phyloP scores from a whole-genome alignment of 129 eudicot species.

The Chrysanthemum makinoi region DNA sequence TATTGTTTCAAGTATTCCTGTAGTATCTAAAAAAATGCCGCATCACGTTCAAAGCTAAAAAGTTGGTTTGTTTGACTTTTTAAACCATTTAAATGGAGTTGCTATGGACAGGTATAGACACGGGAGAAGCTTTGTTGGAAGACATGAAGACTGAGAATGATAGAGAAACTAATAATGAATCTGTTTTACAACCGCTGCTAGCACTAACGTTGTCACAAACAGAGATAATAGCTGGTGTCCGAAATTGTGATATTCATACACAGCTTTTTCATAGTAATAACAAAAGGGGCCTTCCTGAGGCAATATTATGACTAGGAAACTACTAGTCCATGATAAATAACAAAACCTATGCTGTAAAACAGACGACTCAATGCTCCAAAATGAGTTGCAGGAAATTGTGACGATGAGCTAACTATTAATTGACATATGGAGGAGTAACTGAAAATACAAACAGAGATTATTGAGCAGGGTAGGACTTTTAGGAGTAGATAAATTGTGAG shows the following conservation, averaged over 20 bases:
- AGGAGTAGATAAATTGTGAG: neutral
- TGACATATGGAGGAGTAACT: neutral
- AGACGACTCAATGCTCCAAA: neutral
- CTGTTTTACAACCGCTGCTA: conserved; percentile 52
- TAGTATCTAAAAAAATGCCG: neutral
- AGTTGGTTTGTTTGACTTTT: neutral
- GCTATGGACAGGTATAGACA: conserved; percentile 63
- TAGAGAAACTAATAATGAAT: conserved; percentile 36
- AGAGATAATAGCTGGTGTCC: conserved; percentile 44
- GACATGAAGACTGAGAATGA: conserved; percentile 48
- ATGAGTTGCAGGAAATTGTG: neutral
- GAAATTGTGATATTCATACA: conserved; percentile 57
- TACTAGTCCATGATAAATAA: neutral
- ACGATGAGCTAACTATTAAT: too few relatives aligned
- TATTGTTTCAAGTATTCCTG: neutral
- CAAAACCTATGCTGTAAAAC: too few relatives aligned
- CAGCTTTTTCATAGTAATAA: conserved; percentile 42
- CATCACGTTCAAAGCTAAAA: neutral
- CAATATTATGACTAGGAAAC: conserved; percentile 54
- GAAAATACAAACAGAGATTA: neutral
- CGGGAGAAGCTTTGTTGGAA: conserved; percentile 54
- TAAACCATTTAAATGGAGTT: neutral
- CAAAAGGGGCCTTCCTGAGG: conserved; percentile 51
- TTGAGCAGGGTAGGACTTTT: neutral
- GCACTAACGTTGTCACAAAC: conserved; percentile 52